A percentile compares a stretch with the other conserved stretches of the same genome.
Conservation (phyloP, 2,329 filamentous ascomycete species). For the Ascosphaera aggregata region DNA sequence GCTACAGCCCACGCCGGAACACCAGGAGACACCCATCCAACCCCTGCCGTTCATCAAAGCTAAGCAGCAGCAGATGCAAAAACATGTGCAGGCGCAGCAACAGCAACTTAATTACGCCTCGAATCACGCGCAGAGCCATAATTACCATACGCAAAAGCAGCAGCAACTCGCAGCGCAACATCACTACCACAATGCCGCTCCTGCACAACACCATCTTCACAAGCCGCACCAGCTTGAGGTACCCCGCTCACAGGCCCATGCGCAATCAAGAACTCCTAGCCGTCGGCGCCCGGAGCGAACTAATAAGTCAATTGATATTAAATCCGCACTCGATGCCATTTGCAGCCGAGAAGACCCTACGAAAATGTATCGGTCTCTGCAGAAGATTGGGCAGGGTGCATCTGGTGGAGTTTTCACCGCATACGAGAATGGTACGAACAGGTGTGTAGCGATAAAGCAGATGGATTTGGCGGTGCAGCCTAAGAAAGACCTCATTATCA, state of each 20-base stretch:
- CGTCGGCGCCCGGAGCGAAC: constrained; percentile 58
- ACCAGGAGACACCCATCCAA: no score
- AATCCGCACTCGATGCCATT: constrained; percentile 63
- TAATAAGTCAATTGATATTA: constrained; percentile 60
- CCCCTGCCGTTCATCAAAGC: no score
- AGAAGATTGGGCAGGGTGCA: constrained; percentile 97
- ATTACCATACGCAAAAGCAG: constrained; percentile 20
- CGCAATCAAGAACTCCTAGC: no score
- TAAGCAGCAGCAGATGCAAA: no score
- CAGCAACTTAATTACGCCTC: constrained; percentile 16
- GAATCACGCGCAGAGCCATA: constrained; percentile 9
- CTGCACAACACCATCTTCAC: constrained; percentile 14
- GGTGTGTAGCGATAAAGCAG: constrained; percentile 95
- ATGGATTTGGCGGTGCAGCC: constrained; percentile 98
- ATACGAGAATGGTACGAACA: constrained; percentile 60
- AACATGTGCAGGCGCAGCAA: no score
- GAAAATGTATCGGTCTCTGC: constrained; percentile 93
- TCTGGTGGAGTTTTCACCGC: constrained; percentile 97
- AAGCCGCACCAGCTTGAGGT: constrained; percentile 23
- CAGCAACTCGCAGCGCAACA: constrained; percentile 12
- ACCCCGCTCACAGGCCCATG: no score
- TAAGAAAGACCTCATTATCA: constrained; percentile 93
- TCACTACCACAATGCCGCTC: constrained; percentile 12
- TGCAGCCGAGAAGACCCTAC: constrained; percentile 79
- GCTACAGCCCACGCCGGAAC: no score